Conservation (phyloP, 768 basidiomycete genomes). For the Hemileccinum rubropunctum region DNA sequence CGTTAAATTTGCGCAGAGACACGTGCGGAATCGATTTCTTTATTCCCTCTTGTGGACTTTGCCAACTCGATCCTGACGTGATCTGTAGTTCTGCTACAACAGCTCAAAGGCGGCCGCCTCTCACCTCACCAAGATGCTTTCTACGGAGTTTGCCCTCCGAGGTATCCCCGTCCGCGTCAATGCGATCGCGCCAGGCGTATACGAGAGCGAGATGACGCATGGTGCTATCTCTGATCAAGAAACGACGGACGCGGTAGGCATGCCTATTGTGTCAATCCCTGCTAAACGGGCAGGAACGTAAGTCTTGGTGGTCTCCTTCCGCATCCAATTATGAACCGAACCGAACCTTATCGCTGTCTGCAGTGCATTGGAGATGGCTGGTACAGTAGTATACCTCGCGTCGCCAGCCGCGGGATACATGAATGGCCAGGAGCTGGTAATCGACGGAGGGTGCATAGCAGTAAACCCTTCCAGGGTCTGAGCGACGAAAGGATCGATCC, state of each 20-base stretch:
- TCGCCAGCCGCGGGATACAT: constrained; percentile 72
- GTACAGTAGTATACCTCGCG: constrained; percentile 71
- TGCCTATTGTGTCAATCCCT: constrained; percentile 59
- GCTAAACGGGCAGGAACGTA: constrained; percentile 63
- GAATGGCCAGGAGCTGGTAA: constrained; percentile 74
- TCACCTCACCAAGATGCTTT: constrained; percentile 73
- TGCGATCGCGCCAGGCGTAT: constrained; percentile 74
- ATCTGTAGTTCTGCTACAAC: constrained; percentile 72
- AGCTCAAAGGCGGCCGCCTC: constrained; percentile 75
- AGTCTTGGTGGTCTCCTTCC: constrained; percentile 33
- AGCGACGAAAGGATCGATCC: constrained; percentile 2
- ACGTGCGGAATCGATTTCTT: constrained; percentile 50
- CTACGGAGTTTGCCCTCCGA: constrained; percentile 73
- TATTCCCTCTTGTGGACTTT: neutral
- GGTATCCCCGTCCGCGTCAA: constrained; percentile 68
- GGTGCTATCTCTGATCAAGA: constrained; percentile 44
- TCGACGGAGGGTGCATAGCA: constrained; percentile 72
- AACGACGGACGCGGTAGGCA: constrained; percentile 52
- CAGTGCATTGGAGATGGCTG: constrained; percentile 74
- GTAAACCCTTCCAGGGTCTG: constrained; percentile 62
- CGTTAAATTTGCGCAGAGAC: constrained; percentile 68
- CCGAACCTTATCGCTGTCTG: constrained; percentile 2
- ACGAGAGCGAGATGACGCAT: constrained; percentile 71
- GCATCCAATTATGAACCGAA: no score
- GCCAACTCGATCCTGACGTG: neutral